Conservation (phyloP, 2,329 filamentous ascomycete species). For the Phaeosphaeriaceae sp. region DNA sequence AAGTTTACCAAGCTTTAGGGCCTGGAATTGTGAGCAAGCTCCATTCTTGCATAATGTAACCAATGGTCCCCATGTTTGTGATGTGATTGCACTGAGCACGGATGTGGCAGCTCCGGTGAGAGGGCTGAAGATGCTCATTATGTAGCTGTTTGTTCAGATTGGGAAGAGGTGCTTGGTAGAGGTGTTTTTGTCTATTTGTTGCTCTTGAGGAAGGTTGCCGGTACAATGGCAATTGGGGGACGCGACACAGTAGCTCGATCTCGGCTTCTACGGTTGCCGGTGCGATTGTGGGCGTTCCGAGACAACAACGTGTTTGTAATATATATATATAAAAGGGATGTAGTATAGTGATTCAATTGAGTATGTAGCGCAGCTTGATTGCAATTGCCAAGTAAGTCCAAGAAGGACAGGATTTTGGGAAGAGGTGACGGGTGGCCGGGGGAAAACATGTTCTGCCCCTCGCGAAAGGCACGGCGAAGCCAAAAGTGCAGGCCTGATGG, state of each 20-base stretch:
- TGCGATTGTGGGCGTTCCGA: neutral
- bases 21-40: conserved; percentile 53
- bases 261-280: conserved; percentile 2
- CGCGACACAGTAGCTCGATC: neutral
- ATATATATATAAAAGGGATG: neutral
- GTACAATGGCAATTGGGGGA: neutral
- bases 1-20: conserved; percentile 56
- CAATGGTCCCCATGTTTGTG: conserved; percentile 57
- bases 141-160: neutral
- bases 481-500: conserved; percentile 2
- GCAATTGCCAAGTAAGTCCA: neutral
- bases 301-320: neutral
- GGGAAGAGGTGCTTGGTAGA: neutral
- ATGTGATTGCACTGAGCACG: conserved; percentile 51
- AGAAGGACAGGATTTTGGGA: neutral
- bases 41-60: conserved; percentile 54
- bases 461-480: conserved; percentile 12
- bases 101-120: conserved; percentile 48
- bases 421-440: neutral
- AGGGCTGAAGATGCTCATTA: conserved; percentile 46
- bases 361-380: neutral
- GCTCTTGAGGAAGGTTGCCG: neutral
- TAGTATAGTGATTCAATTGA: neutral
- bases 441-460: neutral
- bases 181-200: neutral